Conservation (phyloP, 176 grass and related monocot genomes). For the Oryza glumipatula region DNA sequence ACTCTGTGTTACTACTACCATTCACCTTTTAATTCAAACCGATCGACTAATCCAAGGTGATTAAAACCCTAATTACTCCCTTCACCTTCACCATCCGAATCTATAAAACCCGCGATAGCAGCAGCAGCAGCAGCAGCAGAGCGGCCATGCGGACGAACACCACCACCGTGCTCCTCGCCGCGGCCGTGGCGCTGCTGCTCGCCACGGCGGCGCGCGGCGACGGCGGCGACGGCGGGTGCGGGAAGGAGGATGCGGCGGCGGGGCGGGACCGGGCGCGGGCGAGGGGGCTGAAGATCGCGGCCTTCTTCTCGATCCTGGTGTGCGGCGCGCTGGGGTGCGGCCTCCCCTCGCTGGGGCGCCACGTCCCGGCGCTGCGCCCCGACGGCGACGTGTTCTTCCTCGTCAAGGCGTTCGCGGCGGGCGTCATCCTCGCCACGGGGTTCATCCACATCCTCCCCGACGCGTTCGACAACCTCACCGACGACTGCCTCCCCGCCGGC, state of each 20-base stretch:
- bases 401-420: conserved; percentile 65
- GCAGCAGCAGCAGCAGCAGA: no score
- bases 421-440: conserved; percentile 60
- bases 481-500: conserved; percentile 11
- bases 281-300: conserved; percentile 45
- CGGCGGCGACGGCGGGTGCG: neutral
- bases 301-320: conserved; percentile 59
- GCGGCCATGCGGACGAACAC: neutral
- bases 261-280: conserved; percentile 20
- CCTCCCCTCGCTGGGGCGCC: conserved; percentile 50
- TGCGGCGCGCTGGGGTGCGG: conserved; percentile 60
- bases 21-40: neutral
- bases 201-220: conserved; percentile 20
- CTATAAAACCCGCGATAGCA: neutral
- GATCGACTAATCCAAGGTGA: neutral
- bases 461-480: conserved; percentile 50
- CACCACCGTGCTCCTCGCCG: neutral
- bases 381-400: conserved; percentile 60
- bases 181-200: conserved; percentile 12
- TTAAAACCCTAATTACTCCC: no score
- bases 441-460: conserved; percentile 67
- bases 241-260: neutral
- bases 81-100: no score
- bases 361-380: conserved; percentile 41
- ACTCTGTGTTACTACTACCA: neutral